Evolutionary conservation across 2,329 filamentous ascomycete species (phyloP), one percentile per base, ranked within the genome.

Genomic region (Diaporthe velutina): DNA sequence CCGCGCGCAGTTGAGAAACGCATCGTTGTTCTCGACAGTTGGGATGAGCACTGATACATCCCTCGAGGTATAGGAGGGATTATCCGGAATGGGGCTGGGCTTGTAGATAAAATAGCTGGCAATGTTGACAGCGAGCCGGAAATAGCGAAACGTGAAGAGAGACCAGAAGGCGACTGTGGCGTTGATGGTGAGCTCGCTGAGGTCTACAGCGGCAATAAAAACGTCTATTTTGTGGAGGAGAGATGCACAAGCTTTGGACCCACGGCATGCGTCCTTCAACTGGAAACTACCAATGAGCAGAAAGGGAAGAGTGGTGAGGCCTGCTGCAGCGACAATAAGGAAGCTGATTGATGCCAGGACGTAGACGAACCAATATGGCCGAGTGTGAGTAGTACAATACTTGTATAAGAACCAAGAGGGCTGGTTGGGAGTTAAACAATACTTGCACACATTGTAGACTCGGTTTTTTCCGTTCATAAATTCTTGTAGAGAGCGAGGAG

Each of bases 101-200:
- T 60, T 60, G 33, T 60, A 60, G 4, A 1, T n/a, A 33, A 60
- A n/a, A 15, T 40, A 60, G 30, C 33, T 60, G 55, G 40, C 22
- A 40, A 60, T 60, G 33, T 60, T 40, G 55, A 60, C 55, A 15
- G 55, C 55, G 40, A 60, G 55, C 22, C 55, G 55, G 15, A 60
- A 40, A 7, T 40, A 60, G 4, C 55, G 55, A 13, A 60, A 60
- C 2, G 15, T 2, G 12, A 60, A 60, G 6, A 60, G 55, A 25
- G 55, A 60, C 55, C 55, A 40, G 22, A 60, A 60, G 55, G 55
- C 55, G 12, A 15, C 55, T 2, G 55, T 60, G 22, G 55, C 55
- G 22, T 40, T 60, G 33, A 40, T 22, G 15, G n/a, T 15, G 22
- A 25, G 22, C 22, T 13, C 25, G 33, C 22, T 17, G 55, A 60